phyloP scores from a whole-genome alignment of 805 yeast species.

The Nakazawaea siamensis region DNA sequence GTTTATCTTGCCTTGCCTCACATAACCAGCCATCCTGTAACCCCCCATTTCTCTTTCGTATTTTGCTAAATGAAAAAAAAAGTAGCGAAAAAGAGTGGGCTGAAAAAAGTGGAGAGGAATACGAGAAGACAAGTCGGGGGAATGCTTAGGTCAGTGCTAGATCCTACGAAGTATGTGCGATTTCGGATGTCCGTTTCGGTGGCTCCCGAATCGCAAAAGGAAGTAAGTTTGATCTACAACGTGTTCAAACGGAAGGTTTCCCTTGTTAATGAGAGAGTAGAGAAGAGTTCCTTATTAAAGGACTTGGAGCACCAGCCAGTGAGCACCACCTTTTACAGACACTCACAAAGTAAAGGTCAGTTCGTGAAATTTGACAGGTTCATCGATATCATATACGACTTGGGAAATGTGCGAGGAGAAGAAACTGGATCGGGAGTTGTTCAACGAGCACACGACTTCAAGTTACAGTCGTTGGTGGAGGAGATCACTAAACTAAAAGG shows the following conservation, averaged over 20 bases:
- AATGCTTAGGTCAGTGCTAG: neutral
- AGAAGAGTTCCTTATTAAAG: neutral
- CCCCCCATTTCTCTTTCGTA: too few species aligned
- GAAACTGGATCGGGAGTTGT: too few species aligned
- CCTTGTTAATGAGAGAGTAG: neutral
- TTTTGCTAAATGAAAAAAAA: too few species aligned
- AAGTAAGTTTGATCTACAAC: conserved; percentile 6
- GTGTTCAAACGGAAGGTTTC: conserved; percentile 3
- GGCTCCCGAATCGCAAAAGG: conserved; percentile 6
- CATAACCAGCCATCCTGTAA: too few species aligned
- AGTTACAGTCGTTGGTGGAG: neutral
- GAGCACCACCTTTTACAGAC: conserved; percentile 4
- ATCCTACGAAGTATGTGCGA: conserved; percentile 2
- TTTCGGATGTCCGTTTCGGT: conserved; percentile 5
- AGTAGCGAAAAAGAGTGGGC: too few species aligned
- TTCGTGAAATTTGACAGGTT: conserved; percentile 3
- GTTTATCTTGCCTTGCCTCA: too few species aligned
- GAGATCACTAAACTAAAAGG: conserved; percentile 4
- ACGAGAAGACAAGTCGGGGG: too few species aligned
- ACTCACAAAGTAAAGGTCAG: neutral
- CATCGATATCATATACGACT: conserved; percentile 5
- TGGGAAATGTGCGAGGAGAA: conserved; percentile 2
- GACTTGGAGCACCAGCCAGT: neutral
- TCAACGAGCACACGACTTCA: conserved; percentile 1
- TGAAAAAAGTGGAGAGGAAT: too few species aligned